Base-by-base conservation (phyloP, 306 rosid species). In the Sechiopsis laciniata region DNA sequence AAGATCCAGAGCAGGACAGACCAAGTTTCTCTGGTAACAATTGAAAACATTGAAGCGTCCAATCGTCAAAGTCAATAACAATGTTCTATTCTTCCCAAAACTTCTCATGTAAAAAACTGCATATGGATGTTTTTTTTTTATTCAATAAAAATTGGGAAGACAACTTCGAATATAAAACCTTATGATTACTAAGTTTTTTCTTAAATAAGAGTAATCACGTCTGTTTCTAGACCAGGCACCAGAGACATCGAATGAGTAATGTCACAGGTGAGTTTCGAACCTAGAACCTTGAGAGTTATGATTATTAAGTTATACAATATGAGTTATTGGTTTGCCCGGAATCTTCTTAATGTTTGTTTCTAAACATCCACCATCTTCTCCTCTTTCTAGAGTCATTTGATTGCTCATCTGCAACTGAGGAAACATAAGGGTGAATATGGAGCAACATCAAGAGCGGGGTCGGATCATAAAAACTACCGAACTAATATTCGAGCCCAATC, bases 281-380 rank as follows among this genome's bases (percentile, higher is more conserved):
- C n/a, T n/a, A n/a, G n/a, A n/a, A n/a, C n/a, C n/a, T n/a, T n/a
- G n/a, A n/a, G n/a, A n/a, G n/a, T n/a, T n/a, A n/a, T n/a, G n/a
- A n/a, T n/a, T n/a, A n/a, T n/a, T n/a, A n/a, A n/a, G n/a, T n/a
- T n/a, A n/a, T n/a, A n/a, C n/a, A n/a, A n/a, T n/a, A n/a, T n/a
- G n/a, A n/a, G n/a, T n/a, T n/a, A n/a, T n/a, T n/a, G n/a, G n/a
- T n/a, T 51, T 15, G 42, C 21, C 42, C 9, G 45, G 74, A 69
- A 42, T 48, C 8, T 26, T 26, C 8, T 48, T n/a, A 88, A 72
- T 84, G 85, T 81, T 84, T 88, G 50, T 77, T 83, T 72, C 96
- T 84, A 61, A 90, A 88, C 74, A 45, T 85, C 98, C 98, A 90
- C 96, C 95, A 87, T 56, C 53, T 88, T 84, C 81, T 86, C 87